Percentiles rank a stretch among this genome's conserved stretches.
Conservation (phyloP, 2,329 filamentous ascomycete species). For the Plenodomus lindquistii region DNA sequence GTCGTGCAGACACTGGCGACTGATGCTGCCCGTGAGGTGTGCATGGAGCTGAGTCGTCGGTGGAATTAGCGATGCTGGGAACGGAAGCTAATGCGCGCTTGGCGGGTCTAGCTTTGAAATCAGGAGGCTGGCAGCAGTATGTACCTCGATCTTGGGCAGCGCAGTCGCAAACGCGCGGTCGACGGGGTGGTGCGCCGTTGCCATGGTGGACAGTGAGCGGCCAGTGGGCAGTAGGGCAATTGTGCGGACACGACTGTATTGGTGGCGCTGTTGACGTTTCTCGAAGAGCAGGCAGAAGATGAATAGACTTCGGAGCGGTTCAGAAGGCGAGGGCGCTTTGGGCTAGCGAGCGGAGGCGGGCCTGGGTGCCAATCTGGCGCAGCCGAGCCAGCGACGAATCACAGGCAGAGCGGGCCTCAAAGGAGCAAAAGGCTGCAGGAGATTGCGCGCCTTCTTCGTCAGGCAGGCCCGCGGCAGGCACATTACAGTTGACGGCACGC, state of each 20-base stretch:
- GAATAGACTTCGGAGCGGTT: conserved; percentile 14
- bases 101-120: conserved; percentile 16
- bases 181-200: conserved; percentile 16
- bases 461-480: conserved; percentile 1
- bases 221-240: neutral
- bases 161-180: conserved; percentile 35
- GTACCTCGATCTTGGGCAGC: conserved; percentile 50
- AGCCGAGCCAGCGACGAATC: conserved; percentile 13
- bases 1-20: conserved; percentile 70
- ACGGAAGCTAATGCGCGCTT: conserved; percentile 29
- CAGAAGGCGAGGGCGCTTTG: conserved; percentile 15
- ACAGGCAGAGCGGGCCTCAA: conserved; percentile 2
- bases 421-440: conserved; percentile 29
- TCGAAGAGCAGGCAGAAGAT: conserved; percentile 20
- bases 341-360: conserved; percentile 18
- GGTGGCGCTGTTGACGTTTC: conserved; percentile 26
- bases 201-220: conserved; percentile 8
- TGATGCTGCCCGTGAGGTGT: conserved; percentile 79
- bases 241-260: conserved; percentile 10
- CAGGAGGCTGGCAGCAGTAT: conserved; percentile 16
- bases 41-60: conserved; percentile 67
- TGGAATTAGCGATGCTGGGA: conserved; percentile 30
- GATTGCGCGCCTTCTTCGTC: conserved; percentile 37
- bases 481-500: neutral
- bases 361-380: conserved; percentile 9